A percentile compares a stretch with the other conserved stretches of the same genome.
phyloP scores from a whole-genome alignment of 441 rosid species.

The Manihot esculenta region DNA sequence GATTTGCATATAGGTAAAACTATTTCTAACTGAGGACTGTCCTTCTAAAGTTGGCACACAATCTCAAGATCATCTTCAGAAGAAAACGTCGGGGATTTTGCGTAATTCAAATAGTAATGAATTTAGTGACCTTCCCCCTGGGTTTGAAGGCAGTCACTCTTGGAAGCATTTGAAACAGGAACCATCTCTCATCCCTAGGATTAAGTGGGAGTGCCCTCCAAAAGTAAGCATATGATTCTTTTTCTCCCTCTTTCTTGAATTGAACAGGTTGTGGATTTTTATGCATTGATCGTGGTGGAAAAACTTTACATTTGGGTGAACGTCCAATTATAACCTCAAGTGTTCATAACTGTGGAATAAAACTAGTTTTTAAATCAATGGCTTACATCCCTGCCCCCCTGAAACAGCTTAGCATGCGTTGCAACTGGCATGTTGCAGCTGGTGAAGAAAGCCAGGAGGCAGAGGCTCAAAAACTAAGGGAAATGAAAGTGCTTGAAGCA shows the following conservation, averaged over 20 bases:
- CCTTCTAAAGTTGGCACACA: slow-evolving; percentile 44
- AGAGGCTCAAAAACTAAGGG: slow-evolving; percentile 62
- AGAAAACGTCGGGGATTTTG: slow-evolving; percentile 16
- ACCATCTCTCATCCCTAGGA: slow-evolving; percentile 27
- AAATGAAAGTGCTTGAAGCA: slow-evolving; percentile 79
- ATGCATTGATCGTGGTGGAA: background rate
- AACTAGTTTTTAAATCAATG: background rate
- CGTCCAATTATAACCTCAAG: background rate
- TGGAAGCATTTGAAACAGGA: slow-evolving; percentile 17
- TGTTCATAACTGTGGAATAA: background rate
- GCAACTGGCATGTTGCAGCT: slow-evolving; percentile 65
- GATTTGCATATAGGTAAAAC: slow-evolving; percentile 36
- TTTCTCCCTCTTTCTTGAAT: background rate
- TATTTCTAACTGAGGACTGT: slow-evolving; percentile 42
- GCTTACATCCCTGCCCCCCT: background rate
- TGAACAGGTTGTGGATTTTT: background rate
- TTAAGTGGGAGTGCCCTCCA: slow-evolving; percentile 57
- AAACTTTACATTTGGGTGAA: background rate
- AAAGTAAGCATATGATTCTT: slow-evolving; percentile 37
- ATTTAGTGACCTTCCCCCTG: slow-evolving; percentile 37
- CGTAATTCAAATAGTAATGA: slow-evolving; percentile 18
- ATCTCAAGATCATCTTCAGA: slow-evolving; percentile 25
- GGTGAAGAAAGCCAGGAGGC: slow-evolving; percentile 84
- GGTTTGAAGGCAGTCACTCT: slow-evolving; percentile 36
- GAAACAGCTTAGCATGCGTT: slow-evolving; percentile 48